Evolutionary conservation across 306 rosid genomes (phyloP).

Genomic region (Castanopsis chinensis): DNA sequence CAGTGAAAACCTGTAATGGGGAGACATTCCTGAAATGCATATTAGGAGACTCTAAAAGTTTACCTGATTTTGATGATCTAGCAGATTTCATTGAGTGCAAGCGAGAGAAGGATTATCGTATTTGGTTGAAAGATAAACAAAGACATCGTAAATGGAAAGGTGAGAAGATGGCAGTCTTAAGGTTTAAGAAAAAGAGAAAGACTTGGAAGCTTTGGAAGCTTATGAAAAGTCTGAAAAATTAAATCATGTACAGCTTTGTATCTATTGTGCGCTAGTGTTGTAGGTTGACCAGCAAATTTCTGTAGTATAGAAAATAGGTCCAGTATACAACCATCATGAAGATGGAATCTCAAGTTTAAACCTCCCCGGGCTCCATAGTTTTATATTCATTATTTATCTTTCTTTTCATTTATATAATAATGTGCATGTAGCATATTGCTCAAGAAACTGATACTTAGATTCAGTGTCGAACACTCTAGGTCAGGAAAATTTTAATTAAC

Average conservation of each 20-base stretch:
- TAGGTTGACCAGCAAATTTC: not conserved
- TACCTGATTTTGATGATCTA: conserved; percentile 51
- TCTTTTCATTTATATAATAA: not conserved
- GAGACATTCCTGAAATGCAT: conserved; percentile 50
- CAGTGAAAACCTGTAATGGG: conserved; percentile 50
- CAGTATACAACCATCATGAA: not conserved
- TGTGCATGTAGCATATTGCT: no score
- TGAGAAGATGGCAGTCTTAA: conserved; percentile 28
- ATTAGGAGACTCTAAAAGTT: not conserved
- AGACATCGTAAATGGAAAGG: conserved; percentile 39
- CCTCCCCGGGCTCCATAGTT: not conserved
- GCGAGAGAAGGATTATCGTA: conserved; percentile 53
- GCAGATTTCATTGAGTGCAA: conserved; percentile 59
- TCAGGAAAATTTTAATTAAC: no score
- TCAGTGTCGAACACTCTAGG: no score
- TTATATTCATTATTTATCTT: not conserved
- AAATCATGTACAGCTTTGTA: not conserved
- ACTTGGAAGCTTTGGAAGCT: conserved; percentile 43
- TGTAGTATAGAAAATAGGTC: not conserved
- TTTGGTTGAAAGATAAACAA: conserved; percentile 52
- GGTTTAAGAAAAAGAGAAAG: conserved; percentile 49
- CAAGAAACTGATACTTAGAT: no score
- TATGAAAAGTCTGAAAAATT: conserved; percentile 16
- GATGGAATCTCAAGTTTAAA: not conserved
- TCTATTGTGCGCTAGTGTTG: not conserved